Conservation (phyloP, 163 green algal species). For the Chloromonas sp. region DNA sequence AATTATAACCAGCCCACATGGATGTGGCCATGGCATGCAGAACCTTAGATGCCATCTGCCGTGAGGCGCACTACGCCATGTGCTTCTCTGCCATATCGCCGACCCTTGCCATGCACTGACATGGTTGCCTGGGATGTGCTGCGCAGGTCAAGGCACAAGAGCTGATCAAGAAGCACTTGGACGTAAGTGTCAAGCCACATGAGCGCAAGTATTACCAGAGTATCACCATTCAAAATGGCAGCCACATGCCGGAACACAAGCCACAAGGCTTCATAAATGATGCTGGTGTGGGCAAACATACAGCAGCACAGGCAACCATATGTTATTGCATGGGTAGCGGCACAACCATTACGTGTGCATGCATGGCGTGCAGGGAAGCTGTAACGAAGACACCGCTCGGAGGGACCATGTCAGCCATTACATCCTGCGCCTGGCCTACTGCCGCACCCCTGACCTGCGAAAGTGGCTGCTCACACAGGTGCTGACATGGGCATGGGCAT, state of each 20-base stretch:
- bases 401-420: conserved; percentile 83
- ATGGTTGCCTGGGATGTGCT: too few relatives aligned
- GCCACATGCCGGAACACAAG: too few relatives aligned
- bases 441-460: conserved; percentile 60
- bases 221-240: too few relatives aligned
- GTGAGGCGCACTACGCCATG: too few relatives aligned
- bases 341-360: too few relatives aligned
- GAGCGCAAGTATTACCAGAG: too few relatives aligned
- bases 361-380: not conserved
- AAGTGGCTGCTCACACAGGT: conserved; percentile 72
- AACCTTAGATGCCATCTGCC: too few relatives aligned
- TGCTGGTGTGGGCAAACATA: not conserved
- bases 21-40: too few relatives aligned
- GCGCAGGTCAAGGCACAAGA: conserved; percentile 37
- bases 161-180: conserved; percentile 54
- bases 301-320: not conserved
- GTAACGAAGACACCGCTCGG: conserved; percentile 35
- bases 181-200: conserved; percentile 9
- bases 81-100: too few relatives aligned
- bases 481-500: conserved; percentile 37
- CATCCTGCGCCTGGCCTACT: conserved; percentile 91
- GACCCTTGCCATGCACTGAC: too few relatives aligned
- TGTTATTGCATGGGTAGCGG: not conserved
- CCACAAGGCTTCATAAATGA: too few relatives aligned
- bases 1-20: too few relatives aligned